phyloP scores from a whole-genome alignment of 1,284 basidiomycete genomes.

The Agaricales sp. region DNA sequence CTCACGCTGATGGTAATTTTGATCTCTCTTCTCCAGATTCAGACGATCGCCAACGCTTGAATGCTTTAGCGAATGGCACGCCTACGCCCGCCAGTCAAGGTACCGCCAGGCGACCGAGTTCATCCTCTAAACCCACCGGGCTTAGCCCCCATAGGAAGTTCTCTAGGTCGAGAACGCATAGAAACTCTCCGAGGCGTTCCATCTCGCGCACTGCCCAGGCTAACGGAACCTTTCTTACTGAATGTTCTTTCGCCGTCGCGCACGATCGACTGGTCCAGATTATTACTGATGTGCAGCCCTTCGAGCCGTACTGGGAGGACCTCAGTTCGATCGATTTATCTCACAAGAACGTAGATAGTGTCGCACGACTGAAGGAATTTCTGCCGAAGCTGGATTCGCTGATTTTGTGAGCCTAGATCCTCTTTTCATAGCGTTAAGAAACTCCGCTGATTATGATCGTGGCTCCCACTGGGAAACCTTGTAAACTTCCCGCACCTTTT shows the following conservation, averaged over 20 bases:
- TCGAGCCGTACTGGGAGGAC: conserved; percentile 90
- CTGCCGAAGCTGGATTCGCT: conserved; percentile 78
- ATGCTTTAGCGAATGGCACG: neutral
- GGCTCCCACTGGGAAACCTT: neutral
- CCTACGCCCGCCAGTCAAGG: neutral
- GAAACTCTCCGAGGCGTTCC: neutral
- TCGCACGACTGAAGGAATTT: conserved; percentile 90
- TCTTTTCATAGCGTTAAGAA: conserved; percentile 4
- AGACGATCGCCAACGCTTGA: neutral
- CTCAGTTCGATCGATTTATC: conserved; percentile 73
- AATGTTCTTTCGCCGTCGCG: conserved; percentile 90
- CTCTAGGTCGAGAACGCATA: neutral
- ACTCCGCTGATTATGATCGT: neutral
- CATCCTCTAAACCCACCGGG: neutral
- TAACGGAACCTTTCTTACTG: conserved; percentile 82
- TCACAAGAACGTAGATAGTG: conserved; percentile 74
- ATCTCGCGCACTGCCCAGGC: conserved; percentile 6
- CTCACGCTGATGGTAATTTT: conserved; percentile 2
- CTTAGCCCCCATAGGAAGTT: neutral
- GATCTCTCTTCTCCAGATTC: conserved; percentile 1
- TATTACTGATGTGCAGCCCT: conserved; percentile 93
- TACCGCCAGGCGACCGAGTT: neutral
- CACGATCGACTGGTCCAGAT: conserved; percentile 86
- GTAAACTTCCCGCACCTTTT: neutral
- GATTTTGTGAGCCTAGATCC: conserved; percentile 51